phyloP scores from a whole-genome alignment of 169 alveolate genomes.

The Amoebophrya sp. region DNA sequence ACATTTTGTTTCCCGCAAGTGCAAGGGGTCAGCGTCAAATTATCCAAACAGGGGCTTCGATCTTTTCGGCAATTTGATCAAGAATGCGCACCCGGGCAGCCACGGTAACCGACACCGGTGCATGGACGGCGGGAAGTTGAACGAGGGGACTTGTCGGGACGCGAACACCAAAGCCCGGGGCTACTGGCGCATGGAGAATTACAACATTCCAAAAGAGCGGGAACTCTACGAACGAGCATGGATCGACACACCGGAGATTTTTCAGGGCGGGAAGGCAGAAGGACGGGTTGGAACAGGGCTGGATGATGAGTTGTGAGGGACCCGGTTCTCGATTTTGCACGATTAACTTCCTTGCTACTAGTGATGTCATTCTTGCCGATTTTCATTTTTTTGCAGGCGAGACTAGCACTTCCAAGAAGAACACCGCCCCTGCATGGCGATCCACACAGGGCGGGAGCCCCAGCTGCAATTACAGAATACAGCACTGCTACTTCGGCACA shows the following conservation, averaged over 20 bases:
- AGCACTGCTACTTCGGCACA: no score
- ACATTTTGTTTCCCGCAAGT: no score
- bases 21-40: no score
- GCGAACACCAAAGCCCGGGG: background rate
- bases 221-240: background rate
- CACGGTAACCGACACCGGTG: background rate
- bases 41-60: background rate
- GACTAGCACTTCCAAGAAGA: no score
- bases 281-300: background rate
- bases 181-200: background rate
- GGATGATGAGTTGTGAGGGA: no score
- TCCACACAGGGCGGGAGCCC: no score
- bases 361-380: no score
- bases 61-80: background rate
- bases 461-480: no score
- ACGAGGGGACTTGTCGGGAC: background rate
- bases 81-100: background rate
- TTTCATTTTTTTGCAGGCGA: no score
- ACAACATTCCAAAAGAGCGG: background rate
- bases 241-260: background rate
- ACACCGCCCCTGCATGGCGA: no score
- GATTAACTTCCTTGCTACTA: no score
- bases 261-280: background rate
- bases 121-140: background rate
- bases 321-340: no score